Evolutionary conservation across 306 rosid species (phyloP).

Genomic region (Amphicarpaea edgeworthii): DNA sequence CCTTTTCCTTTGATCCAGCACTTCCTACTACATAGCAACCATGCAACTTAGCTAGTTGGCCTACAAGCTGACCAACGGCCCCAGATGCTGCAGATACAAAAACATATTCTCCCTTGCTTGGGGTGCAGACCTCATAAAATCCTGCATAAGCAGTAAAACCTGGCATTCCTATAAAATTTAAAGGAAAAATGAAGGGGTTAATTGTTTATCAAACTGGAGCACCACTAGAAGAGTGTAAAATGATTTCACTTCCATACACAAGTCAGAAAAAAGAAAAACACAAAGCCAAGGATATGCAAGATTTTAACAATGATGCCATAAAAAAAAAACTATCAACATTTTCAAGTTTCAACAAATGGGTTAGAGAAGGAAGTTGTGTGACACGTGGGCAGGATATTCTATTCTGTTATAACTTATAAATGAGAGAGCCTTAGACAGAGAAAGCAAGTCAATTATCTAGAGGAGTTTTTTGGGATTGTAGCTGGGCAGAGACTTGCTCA

Average conservation of each 20-base stretch:
- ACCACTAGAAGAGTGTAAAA: slow-evolving; percentile 7
- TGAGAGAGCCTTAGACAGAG: neutral
- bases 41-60: slow-evolving; percentile 63
- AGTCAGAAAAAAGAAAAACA: neutral
- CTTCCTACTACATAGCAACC: slow-evolving; percentile 79
- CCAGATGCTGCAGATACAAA: slow-evolving; percentile 68
- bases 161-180: slow-evolving; percentile 55
- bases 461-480: no score
- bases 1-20: slow-evolving; percentile 62
- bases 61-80: slow-evolving; percentile 70
- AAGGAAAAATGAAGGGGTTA: neutral
- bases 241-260: neutral
- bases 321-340: neutral
- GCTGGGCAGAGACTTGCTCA: neutral
- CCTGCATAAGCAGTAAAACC: slow-evolving; percentile 71
- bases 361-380: neutral
- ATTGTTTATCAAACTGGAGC: neutral
- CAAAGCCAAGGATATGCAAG: neutral
- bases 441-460: neutral
- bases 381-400: neutral
- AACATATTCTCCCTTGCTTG: slow-evolving; percentile 57
- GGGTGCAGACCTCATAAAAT: slow-evolving; percentile 56
- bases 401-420: neutral
- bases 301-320: neutral
- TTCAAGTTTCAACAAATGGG: neutral